Percentiles rank a stretch among this genome's conserved stretches.
phyloP scores from a whole-genome alignment of 2,329 filamentous ascomycete genomes.

The Xenoacremonium recifei region DNA sequence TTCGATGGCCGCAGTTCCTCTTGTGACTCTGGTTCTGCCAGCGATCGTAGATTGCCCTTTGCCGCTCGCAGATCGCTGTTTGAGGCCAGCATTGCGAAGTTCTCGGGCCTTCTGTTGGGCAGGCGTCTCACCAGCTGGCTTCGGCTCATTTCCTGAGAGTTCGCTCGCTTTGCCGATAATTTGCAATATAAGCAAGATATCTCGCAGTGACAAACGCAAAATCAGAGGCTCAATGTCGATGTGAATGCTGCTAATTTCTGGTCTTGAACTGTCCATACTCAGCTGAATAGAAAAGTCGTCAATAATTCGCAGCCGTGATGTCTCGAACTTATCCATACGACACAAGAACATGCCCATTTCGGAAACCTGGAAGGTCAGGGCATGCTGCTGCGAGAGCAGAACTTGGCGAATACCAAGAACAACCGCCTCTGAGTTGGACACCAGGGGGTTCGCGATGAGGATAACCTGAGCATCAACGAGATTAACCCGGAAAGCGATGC shows the following conservation, averaged over 20 bases:
- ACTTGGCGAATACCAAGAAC: conserved; percentile 94
- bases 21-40: conserved; percentile 35
- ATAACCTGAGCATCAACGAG: conserved; percentile 96
- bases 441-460: conserved; percentile 90
- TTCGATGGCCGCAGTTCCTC: conserved; percentile 33
- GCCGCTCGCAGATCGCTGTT: conserved; percentile 56
- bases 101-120: conserved; percentile 58
- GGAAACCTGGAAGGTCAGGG: conserved; percentile 87
- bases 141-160: conserved; percentile 66
- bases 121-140: conserved; percentile 32
- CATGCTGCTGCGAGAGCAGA: conserved; percentile 88
- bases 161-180: conserved; percentile 90
- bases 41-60: conserved; percentile 52
- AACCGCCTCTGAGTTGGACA: conserved; percentile 88
- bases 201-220: conserved; percentile 82
- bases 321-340: conserved; percentile 97
- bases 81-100: conserved; percentile 47
- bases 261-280: conserved; percentile 71
- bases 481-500: conserved; percentile 84
- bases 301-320: conserved; percentile 82
- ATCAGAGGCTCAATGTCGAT: conserved; percentile 90
- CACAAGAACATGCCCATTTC: conserved; percentile 98
- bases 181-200: conserved; percentile 91
- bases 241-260: conserved; percentile 72
- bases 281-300: conserved; percentile 94